These are phyloP conservation scores for Spinacia oleracea DNA, from an alignment of 179 eudicot genomes.

Conservation along the genomic window DNA sequence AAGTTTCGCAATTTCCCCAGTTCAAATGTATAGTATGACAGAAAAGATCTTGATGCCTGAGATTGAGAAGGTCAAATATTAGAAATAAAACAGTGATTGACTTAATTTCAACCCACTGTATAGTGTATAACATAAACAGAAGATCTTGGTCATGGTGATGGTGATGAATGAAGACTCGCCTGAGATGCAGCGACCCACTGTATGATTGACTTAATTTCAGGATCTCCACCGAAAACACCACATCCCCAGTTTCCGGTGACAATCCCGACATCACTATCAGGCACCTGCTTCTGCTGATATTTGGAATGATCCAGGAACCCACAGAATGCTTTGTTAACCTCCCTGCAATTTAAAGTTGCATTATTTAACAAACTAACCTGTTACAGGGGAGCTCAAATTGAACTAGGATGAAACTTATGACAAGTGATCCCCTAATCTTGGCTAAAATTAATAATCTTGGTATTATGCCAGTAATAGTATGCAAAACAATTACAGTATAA, in stretches of 20 bases:
- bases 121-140: too few relatives aligned
- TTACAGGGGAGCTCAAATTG: too few relatives aligned
- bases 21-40: constrained; percentile 53
- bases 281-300: constrained; percentile 31
- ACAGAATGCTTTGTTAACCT: constrained; percentile 92
- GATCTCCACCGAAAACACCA: constrained; percentile 98
- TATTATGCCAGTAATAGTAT: too few relatives aligned
- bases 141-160: too few relatives aligned
- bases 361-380: not conserved
- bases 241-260: constrained; percentile 91
- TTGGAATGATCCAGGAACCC: constrained; percentile 64
- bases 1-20: constrained; percentile 32
- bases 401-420: not conserved
- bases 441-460: too few relatives aligned
- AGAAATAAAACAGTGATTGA: too few relatives aligned
- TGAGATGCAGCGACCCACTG: constrained; percentile 98
- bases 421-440: not conserved
- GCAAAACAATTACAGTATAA: too few relatives aligned
- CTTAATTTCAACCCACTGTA: too few relatives aligned
- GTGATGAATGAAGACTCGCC: constrained; percentile 35
- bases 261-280: constrained; percentile 48
- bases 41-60: constrained; percentile 60
- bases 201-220: constrained; percentile 70
- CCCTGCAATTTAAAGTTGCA: constrained; percentile 43
- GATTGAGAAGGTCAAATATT: constrained; percentile 21